A percentile compares a stretch with the other conserved stretches of the same genome.
phyloP scores from a whole-genome alignment of 768 basidiomycete genomes.

The Boletus sp. region DNA sequence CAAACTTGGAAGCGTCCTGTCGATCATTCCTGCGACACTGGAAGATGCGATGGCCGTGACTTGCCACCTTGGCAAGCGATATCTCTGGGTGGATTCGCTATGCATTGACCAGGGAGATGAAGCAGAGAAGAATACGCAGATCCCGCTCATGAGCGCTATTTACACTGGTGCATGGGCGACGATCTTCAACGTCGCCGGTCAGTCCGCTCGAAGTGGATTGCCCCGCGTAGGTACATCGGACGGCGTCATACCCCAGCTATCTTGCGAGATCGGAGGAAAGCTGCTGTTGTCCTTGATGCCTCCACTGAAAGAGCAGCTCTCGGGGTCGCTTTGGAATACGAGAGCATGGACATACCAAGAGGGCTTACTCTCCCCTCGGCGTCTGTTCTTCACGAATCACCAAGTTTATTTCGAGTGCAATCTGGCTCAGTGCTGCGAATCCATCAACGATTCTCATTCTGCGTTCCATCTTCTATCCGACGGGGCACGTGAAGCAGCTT shows the following conservation, averaged over 20 bases:
- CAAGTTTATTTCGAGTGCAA: background rate
- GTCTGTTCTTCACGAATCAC: background rate
- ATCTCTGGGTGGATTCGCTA: background rate
- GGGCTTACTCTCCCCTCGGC: background rate
- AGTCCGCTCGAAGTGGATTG: background rate
- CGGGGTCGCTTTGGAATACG: background rate
- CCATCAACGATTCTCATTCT: background rate
- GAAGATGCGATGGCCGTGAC: background rate
- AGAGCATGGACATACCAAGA: slow-evolving; percentile 5
- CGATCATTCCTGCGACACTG: background rate
- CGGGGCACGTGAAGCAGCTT: background rate
- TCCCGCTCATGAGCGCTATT: background rate
- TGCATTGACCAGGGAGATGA: background rate
- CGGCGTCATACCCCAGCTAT: background rate
- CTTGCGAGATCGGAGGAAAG: background rate
- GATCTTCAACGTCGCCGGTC: background rate
- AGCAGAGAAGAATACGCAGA: background rate
- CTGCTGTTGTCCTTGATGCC: background rate
- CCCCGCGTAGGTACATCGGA: background rate
- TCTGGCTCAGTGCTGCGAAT: background rate
- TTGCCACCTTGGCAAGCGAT: background rate
- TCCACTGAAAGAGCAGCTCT: background rate
- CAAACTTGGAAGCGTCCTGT: background rate
- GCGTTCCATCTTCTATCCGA: slow-evolving; percentile 1
- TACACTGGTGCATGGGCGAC: background rate